Percentiles rank a stretch among this genome's conserved stretches.
Conservation (phyloP, 257 asterid species). For the Lithospermum erythrorhizon region DNA sequence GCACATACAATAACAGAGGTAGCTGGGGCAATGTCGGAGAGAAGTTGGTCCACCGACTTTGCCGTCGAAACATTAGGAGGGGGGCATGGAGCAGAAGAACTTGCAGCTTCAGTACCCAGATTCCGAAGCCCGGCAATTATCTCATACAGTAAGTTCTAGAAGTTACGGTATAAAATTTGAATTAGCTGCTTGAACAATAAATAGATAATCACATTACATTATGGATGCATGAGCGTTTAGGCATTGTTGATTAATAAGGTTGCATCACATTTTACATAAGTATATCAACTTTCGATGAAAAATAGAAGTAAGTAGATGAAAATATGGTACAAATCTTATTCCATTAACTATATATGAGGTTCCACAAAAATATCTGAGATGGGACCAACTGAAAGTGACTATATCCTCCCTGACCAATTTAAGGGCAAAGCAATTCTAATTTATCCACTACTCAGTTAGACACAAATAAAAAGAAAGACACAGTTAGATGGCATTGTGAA, state of each 20-base stretch:
- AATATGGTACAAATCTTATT: background rate
- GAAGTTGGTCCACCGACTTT: slow-evolving; percentile 61
- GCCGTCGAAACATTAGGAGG: slow-evolving; percentile 49
- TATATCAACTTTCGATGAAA: too few species aligned
- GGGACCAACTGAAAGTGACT: too few species aligned
- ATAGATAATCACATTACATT: slow-evolving; percentile 1
- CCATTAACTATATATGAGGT: background rate
- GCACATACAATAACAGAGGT: slow-evolving; percentile 32
- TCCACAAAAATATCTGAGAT: too few species aligned
- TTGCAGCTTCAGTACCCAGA: slow-evolving; percentile 52
- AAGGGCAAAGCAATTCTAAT: background rate
- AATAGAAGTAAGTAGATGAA: background rate
- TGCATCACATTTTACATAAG: background rate
- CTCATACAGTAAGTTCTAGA: slow-evolving; percentile 64
- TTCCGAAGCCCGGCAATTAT: slow-evolving; percentile 71
- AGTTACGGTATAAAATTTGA: slow-evolving; percentile 9
- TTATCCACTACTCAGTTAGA: background rate
- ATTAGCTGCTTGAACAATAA: slow-evolving; percentile 13
- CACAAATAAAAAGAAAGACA: background rate
- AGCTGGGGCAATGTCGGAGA: slow-evolving; percentile 57
- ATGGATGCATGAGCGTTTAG: background rate
- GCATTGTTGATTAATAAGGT: background rate
- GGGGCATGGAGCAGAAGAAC: slow-evolving; percentile 53
- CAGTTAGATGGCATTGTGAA: background rate
- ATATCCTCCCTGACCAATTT: background rate